Percentiles rank a stretch among this genome's conserved stretches.
phyloP scores from a whole-genome alignment of 495 filamentous ascomycete species.

The Tetracladium setigerum region DNA sequence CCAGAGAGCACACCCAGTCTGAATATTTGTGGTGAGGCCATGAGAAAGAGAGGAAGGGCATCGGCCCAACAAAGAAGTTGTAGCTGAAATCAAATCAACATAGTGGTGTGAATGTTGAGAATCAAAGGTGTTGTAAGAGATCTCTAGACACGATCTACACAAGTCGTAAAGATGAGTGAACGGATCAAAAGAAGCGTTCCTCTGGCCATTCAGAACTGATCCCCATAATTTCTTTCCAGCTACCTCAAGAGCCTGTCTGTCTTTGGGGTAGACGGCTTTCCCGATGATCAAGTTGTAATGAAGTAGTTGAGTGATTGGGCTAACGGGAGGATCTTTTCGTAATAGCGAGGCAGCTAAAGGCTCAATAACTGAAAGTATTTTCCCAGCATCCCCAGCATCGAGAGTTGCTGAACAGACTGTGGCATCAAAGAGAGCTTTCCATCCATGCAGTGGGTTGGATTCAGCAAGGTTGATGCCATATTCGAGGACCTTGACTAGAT shows the following conservation, averaged over 20 bases:
- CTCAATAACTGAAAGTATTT: conserved; percentile 57
- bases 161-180: conserved; percentile 55
- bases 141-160: conserved; percentile 33
- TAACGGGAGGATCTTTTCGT: neutral
- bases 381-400: conserved; percentile 59
- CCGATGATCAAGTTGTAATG: conserved; percentile 11
- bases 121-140: conserved; percentile 32
- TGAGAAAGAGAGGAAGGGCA: conserved; percentile 8
- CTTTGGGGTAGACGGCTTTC: conserved; percentile 30
- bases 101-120: conserved; percentile 20
- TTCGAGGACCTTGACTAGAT: conserved; percentile 58
- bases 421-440: conserved; percentile 52
- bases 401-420: conserved; percentile 49
- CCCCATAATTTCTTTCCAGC: conserved; percentile 55
- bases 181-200: conserved; percentile 44
- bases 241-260: conserved; percentile 49
- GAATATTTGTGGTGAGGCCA: conserved; percentile 29
- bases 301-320: neutral
- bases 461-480: conserved; percentile 33
- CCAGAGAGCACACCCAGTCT: conserved; percentile 53
- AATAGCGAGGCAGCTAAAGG: conserved; percentile 45
- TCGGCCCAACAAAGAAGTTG: conserved; percentile 6
- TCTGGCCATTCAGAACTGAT: conserved; percentile 31
- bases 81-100: conserved; percentile 13
- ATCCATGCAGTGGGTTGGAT: conserved; percentile 32